Evolutionary conservation across 208 protist genomes (phyloP), one percentile per base, ranked within the genome.

Genomic region (Trypanosoma platydactyli): DNA sequence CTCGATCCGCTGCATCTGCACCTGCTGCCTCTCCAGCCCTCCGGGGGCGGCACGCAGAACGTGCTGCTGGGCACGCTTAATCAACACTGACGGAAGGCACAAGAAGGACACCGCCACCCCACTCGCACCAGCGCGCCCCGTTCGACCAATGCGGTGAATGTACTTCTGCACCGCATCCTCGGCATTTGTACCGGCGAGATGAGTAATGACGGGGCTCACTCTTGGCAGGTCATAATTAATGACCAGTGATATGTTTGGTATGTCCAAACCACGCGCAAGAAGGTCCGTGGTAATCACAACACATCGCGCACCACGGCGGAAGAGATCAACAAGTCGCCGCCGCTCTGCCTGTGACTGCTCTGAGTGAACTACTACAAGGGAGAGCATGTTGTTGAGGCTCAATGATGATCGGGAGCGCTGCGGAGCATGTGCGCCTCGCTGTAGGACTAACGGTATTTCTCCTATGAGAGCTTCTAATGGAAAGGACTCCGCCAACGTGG

Each of bases 201-300:
- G 9, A 51, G 41, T 5, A 7, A 48, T 58, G 16, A 13, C 16
- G 16, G 53, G 1, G 38, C 56, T 52, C 13, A 58, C 65, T 22
- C 54, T 56, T 46, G 98, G 98, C 48, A 99, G 53, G 60, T 99
- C 98, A 80, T 98, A 99, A 91, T 99, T 99, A 49, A 99, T 84
- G 15, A 99, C 98, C 27, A 99, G 84, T 5, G 86, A 92, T 9
- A 99, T 90, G 27, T 96, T 91, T 30, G 92, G 80, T n/a, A 99
- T 95, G 77, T 99, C 97, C 18, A 98, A 73, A 29, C 95, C 95
- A 45, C 96, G 78, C 5, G 95, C 89, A 16, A 94, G 86, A 11
- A 99, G 49, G 77, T 99, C 98, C 1, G 98, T 99, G 1, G 98
- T 98, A 52, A 99, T 91, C 3, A 99, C 84, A 24, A 99, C 98